These are phyloP conservation scores for Claviceps sp. DNA, from an alignment of 2,329 filamentous ascomycete species.

Conservation along the genomic window DNA sequence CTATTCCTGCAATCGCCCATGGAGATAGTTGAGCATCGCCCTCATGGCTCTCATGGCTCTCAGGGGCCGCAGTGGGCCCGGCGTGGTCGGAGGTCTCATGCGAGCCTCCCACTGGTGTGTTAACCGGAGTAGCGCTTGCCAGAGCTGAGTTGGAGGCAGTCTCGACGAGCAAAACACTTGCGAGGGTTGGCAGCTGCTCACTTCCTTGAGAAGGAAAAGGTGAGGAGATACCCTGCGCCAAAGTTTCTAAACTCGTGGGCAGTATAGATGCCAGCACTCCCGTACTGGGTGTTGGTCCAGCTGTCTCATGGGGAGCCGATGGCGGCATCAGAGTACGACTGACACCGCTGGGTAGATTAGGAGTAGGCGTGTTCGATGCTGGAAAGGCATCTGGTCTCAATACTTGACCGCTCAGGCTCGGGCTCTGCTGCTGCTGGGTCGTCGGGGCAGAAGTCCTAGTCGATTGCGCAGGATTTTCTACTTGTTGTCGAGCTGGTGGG, in stretches of 20 bases:
- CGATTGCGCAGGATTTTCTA: not conserved
- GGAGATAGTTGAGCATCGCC: constrained; percentile 7
- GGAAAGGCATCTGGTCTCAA: not conserved
- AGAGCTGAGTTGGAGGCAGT: not conserved
- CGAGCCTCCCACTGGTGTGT: not conserved
- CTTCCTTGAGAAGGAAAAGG: not conserved
- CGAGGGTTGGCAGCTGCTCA: not conserved
- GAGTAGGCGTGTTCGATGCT: not conserved
- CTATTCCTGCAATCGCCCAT: constrained; percentile 34
- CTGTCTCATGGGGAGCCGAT: not conserved
- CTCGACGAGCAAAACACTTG: not conserved
- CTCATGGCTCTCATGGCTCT: not conserved
- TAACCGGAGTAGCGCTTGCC: not conserved
- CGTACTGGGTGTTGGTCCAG: not conserved
- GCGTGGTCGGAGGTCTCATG: not conserved
- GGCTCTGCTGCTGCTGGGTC: not conserved
- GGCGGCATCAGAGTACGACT: not conserved
- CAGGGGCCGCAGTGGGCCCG: not conserved
- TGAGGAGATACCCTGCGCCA: not conserved
- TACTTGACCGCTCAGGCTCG: not conserved
- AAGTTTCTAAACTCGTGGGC: not conserved
- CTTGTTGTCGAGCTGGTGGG: not conserved
- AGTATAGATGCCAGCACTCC: not conserved
- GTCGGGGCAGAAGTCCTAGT: not conserved
- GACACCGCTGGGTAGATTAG: not conserved